Evolutionary conservation across 2,329 filamentous ascomycete genomes (phyloP), one percentile per base, ranked within the genome.

Genomic region (Penicillium sp.): DNA sequence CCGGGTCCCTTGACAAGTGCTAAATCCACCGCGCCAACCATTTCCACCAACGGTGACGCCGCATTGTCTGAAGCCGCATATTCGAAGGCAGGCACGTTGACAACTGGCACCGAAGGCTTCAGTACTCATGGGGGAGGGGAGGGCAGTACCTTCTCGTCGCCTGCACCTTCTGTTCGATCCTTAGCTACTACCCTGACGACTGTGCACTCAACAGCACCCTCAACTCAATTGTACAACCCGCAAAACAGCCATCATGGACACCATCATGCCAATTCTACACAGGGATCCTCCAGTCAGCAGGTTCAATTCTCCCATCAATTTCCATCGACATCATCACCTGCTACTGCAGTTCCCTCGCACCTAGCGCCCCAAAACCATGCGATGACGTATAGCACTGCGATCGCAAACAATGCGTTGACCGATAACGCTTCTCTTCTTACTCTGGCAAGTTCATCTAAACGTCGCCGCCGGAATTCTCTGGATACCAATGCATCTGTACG

Each of bases 31-130:
- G 88, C 89, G 4, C 88, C 88, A 2, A 96, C 91, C 0, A 79
- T 91, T 4, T 91, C 89, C n/a, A 96, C 91, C 13, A 91, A 92
- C 59, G 84, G 85, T 40, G 90, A 93, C 61, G 87, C 87, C 1
- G 79, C 88, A 9, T 82, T 85, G 56, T 96, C 90, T 1, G 84
- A 91, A 62, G 82, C 83, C 10, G 88, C 88, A 13, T 85, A 88
- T 39, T 96, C 91, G 29, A 90, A 94, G 64, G 84, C 90, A 16
- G 91, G 89, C 16, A 97, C 91, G 11, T 87, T 81, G 66, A 83
- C 84, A 32, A 77, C 74, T 7, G 77, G 81, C 2, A 86, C 83
- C 27, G 86, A 85, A 45, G 87, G 84, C 9, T 67, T 87, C 44
- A 86, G 89, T 50, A 76, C 75, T 4, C 84, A 82, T 45, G 82